These are phyloP conservation scores for Ustilago crameri DNA, from an alignment of 1,284 basidiomycete species.

Conservation along the genomic window DNA sequence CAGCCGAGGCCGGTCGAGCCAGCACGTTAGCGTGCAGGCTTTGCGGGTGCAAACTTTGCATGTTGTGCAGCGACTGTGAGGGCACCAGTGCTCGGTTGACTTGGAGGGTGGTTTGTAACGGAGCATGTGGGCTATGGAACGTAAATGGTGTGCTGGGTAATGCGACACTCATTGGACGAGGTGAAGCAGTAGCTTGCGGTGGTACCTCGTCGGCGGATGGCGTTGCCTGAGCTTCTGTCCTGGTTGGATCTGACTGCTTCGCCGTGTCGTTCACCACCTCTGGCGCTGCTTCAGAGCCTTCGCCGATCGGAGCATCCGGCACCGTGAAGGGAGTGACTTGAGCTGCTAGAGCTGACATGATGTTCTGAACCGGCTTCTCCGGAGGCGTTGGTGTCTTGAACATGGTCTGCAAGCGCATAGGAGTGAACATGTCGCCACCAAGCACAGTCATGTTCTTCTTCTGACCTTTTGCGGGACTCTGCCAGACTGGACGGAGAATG, in stretches of 20 bases:
- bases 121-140: slow-evolving; percentile 23
- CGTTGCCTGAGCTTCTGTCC: too few species aligned
- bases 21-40: slow-evolving; percentile 21
- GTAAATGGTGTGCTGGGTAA: slow-evolving; percentile 34
- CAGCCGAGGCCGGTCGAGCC: slow-evolving; percentile 43
- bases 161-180: slow-evolving; percentile 1
- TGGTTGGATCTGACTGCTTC: not conserved
- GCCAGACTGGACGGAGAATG: slow-evolving; percentile 60
- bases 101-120: slow-evolving; percentile 8
- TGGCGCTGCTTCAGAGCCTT: not conserved
- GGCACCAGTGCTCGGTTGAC: slow-evolving; percentile 26
- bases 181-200: not conserved
- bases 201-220: not conserved
- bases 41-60: slow-evolving; percentile 30
- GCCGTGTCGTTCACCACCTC: not conserved
- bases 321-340: slow-evolving; percentile 13
- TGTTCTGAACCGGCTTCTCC: slow-evolving; percentile 26
- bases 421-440: slow-evolving; percentile 65
- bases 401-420: slow-evolving; percentile 63
- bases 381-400: slow-evolving; percentile 58
- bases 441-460: slow-evolving; percentile 36
- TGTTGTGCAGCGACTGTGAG: slow-evolving; percentile 41
- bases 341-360: slow-evolving; percentile 17
- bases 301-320: slow-evolving; percentile 4
- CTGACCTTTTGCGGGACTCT: slow-evolving; percentile 42